These are phyloP conservation scores for Penicillium sp. DNA, from an alignment of 2,329 filamentous ascomycete species.

Conservation along the genomic window DNA sequence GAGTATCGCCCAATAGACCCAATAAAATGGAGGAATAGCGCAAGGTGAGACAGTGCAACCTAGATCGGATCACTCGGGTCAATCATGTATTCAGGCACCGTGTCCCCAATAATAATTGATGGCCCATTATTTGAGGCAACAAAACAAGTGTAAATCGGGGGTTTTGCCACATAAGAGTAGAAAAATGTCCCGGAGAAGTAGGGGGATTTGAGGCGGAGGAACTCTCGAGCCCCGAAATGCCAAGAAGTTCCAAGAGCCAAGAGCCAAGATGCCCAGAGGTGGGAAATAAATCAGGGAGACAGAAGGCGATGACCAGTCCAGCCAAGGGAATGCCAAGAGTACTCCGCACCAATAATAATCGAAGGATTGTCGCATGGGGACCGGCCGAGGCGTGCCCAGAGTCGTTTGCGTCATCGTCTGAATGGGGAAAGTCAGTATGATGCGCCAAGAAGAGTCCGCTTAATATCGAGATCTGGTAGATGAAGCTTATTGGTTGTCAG, in stretches of 20 bases:
- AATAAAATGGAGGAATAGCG: background rate
- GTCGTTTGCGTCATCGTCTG: constrained; percentile 25
- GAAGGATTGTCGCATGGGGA: constrained; percentile 9
- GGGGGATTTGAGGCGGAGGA: constrained; percentile 22
- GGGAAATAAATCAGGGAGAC: background rate
- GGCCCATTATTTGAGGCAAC: background rate
- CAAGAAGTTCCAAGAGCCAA: constrained; percentile 21
- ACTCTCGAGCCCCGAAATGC: constrained; percentile 20
- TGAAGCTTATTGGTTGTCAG: constrained; percentile 11
- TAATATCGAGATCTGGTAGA: constrained; percentile 10
- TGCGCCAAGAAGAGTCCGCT: constrained; percentile 21
- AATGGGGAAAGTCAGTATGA: background rate
- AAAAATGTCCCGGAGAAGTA: constrained; percentile 10
- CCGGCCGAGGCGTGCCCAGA: constrained; percentile 21
- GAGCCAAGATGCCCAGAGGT: constrained; percentile 18
- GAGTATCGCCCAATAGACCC: constrained; percentile 12
- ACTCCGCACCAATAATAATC: constrained; percentile 13
- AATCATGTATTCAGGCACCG: constrained; percentile 7
- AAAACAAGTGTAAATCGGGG: background rate
- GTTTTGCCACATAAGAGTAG: background rate
- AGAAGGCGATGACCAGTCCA: background rate
- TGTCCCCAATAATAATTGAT: background rate
- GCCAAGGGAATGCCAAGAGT: constrained; percentile 1
- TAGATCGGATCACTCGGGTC: constrained; percentile 11
- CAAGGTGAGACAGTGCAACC: constrained; percentile 5